A percentile compares a stretch with the other conserved stretches of the same genome.
Conservation (phyloP, 2,329 filamentous ascomycete genomes). For the Xylaria sp. region DNA sequence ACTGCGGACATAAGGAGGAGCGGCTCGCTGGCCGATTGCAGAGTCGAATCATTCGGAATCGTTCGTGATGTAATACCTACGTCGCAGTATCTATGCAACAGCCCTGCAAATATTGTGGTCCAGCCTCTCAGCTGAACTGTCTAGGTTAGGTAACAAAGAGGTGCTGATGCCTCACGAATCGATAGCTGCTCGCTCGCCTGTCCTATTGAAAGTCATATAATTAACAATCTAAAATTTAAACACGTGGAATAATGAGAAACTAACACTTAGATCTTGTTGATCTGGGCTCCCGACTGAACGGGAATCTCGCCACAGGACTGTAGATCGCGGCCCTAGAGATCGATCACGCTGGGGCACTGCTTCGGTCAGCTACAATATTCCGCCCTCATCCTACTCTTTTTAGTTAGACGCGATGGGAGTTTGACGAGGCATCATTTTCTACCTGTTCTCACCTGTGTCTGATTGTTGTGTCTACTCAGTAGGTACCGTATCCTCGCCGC, state of each 20-base stretch:
- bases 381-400: constrained; percentile 11
- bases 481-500: background rate
- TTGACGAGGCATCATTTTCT: background rate
- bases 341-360: background rate
- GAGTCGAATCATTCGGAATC: constrained; percentile 1
- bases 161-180: too few species aligned
- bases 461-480: too few species aligned
- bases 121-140: constrained; percentile 19
- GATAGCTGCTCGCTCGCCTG: background rate
- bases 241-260: background rate
- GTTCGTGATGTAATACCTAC: background rate
- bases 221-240: background rate
- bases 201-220: background rate
- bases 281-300: background rate
- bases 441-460: background rate
- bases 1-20: background rate
- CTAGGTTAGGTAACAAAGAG: background rate
- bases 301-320: background rate
- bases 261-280: background rate
- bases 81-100: constrained; percentile 7
- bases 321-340: background rate
- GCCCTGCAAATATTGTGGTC: constrained; percentile 23
- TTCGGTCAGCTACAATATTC: background rate
- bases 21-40: constrained; percentile 14
- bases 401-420: constrained; percentile 15